A percentile compares a stretch with the other conserved stretches of the same genome.
Conservation (phyloP, 257 asterid species). For the Henckelia pumila region DNA sequence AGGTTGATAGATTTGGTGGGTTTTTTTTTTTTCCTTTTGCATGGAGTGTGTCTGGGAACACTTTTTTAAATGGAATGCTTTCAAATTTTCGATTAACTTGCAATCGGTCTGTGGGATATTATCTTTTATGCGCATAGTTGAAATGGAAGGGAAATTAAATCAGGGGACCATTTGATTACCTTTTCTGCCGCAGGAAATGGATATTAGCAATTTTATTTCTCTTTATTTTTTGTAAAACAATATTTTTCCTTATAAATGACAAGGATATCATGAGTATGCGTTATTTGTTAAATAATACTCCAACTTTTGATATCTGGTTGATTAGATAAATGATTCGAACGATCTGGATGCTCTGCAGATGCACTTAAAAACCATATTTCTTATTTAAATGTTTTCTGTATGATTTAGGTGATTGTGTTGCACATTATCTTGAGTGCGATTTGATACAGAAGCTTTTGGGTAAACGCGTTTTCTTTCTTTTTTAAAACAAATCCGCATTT, state of each 20-base stretch:
- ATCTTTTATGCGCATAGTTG: background rate
- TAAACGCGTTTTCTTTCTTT: background rate
- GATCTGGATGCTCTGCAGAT: background rate
- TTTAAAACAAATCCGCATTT: no score
- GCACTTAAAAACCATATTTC: background rate
- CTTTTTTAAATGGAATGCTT: background rate
- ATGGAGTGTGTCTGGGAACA: background rate
- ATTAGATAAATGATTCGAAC: no score
- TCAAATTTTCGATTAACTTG: no score
- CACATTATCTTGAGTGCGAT: background rate
- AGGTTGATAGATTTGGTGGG: background rate
- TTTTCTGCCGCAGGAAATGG: background rate
- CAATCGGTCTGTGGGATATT: background rate
- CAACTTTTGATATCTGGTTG: no score
- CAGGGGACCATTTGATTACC: background rate
- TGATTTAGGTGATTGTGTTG: background rate
- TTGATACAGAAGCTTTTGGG: background rate
- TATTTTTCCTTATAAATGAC: background rate
- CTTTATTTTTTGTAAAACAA: no score
- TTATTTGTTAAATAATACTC: background rate
- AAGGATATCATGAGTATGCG: background rate
- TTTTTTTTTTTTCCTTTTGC: background rate
- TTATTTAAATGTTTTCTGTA: background rate
- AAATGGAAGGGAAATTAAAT: no score
- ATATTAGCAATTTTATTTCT: background rate